Percentiles rank a stretch among this genome's conserved stretches.
These are phyloP conservation scores for Elaeagnus macrophylla DNA, from an alignment of 306 rosid species.

Conservation along the genomic window DNA sequence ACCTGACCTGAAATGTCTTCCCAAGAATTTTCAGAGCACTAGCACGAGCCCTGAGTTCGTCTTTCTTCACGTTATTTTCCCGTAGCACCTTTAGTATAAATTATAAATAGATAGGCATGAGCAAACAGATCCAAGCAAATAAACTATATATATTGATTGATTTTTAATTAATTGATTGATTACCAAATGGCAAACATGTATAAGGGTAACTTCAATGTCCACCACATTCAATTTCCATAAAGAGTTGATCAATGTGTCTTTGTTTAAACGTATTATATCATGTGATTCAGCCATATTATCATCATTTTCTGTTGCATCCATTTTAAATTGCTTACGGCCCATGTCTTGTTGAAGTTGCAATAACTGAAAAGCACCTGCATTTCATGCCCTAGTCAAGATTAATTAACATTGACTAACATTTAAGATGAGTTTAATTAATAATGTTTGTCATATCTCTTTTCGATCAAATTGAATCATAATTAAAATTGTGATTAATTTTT, in stretches of 20 bases:
- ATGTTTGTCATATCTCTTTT: too few relatives aligned
- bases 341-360: conserved; percentile 79
- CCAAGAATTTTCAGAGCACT: conserved; percentile 74
- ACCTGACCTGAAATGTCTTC: conserved; percentile 64
- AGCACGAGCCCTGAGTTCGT: conserved; percentile 82
- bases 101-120: not conserved
- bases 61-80: conserved; percentile 57
- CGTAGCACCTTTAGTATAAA: conserved; percentile 51
- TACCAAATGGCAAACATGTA: conserved; percentile 90
- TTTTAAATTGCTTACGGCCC: conserved; percentile 43
- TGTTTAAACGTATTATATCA: conserved; percentile 34
- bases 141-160: not conserved
- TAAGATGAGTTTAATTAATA: too few relatives aligned
- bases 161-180: conserved; percentile 8
- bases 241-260: conserved; percentile 70
- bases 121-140: not conserved
- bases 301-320: conserved; percentile 45
- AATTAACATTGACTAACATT: too few relatives aligned
- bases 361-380: conserved; percentile 71
- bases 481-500: too few relatives aligned
- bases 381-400: conserved; percentile 15
- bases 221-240: conserved; percentile 91
- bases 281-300: conserved; percentile 52
- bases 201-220: conserved; percentile 85
- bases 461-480: too few relatives aligned